Conservation (phyloP, 768 basidiomycete genomes). For the Termitomyces sp. region DNA sequence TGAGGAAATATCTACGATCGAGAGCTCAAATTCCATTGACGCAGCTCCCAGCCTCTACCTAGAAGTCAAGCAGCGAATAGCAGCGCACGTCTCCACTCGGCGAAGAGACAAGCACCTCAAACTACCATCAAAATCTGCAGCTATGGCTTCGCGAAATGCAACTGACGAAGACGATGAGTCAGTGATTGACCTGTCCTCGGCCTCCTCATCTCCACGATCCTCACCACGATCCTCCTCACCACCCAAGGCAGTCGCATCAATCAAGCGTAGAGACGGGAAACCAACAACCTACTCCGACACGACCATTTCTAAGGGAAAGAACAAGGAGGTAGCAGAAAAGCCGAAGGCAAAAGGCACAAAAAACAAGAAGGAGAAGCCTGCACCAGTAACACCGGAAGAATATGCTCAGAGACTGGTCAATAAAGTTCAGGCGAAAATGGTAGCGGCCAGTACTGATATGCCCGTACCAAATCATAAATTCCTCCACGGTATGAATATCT, state of each 20-base stretch:
- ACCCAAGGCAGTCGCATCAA: conserved; percentile 6
- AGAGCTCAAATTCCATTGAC: conserved; percentile 9
- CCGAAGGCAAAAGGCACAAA: conserved; percentile 18
- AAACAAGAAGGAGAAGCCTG: conserved; percentile 33
- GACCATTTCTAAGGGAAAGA: not conserved
- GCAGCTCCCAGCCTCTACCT: conserved; percentile 26
- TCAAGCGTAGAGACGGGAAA: conserved; percentile 5
- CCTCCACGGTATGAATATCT: conserved; percentile 50
- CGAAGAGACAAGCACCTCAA: conserved; percentile 26
- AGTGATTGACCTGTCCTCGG: conserved; percentile 25
- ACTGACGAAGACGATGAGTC: conserved; percentile 21
- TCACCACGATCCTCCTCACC: conserved; percentile 24
- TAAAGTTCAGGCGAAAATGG: conserved; percentile 32
- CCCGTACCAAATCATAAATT: conserved; percentile 21
- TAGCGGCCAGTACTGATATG: conserved; percentile 13
- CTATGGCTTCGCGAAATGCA: conserved; percentile 7
- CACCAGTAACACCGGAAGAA: conserved; percentile 42
- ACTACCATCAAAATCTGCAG: conserved; percentile 11
- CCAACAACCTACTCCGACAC: not conserved
- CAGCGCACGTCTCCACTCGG: conserved; percentile 24
- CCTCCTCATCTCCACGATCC: conserved; percentile 28
- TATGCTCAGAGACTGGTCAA: conserved; percentile 47
- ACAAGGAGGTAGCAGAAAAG: conserved; percentile 13
- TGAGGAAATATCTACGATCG: conserved; percentile 19
- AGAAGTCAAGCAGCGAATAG: conserved; percentile 30